These are phyloP conservation scores for Suillus fuscotomentosus DNA, from an alignment of 768 basidiomycete species.

Conservation along the genomic window DNA sequence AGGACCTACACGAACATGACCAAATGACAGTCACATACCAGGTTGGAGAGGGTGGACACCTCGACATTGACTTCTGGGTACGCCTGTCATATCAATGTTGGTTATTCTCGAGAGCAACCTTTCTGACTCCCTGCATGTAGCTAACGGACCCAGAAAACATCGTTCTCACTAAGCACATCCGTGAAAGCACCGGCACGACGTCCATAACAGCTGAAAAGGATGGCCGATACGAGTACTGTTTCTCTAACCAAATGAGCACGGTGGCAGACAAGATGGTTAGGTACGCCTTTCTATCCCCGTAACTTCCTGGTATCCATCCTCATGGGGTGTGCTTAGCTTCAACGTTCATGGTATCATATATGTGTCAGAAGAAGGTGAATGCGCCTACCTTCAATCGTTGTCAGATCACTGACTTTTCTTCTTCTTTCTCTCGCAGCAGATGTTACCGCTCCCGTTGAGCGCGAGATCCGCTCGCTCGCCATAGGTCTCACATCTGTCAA, in stretches of 20 bases:
- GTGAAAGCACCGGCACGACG: constrained; percentile 85
- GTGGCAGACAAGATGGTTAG: constrained; percentile 95
- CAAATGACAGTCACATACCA: constrained; percentile 99
- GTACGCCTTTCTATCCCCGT: constrained; percentile 36
- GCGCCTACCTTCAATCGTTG: not conserved
- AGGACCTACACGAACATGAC: constrained; percentile 89
- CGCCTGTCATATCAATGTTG: constrained; percentile 12
- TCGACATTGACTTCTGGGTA: constrained; percentile 98
- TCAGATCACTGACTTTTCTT: not conserved
- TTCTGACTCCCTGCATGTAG: constrained; percentile 38
- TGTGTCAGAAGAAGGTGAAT: constrained; percentile 82
- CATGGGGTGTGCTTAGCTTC: constrained; percentile 55
- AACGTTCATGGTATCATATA: constrained; percentile 98
- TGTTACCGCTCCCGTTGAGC: constrained; percentile 91
- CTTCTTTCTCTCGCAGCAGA: constrained; percentile 39
- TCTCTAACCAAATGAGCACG: constrained; percentile 98
- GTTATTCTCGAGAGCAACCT: not conserved
- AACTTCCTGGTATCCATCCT: constrained; percentile 3
- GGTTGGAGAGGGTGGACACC: constrained; percentile 93
- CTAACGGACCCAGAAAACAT: constrained; percentile 73
- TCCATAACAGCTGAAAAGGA: constrained; percentile 86
- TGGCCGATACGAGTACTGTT: constrained; percentile 93
- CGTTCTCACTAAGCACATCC: constrained; percentile 75
- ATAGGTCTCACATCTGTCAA: constrained; percentile 85
- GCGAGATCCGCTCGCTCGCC: constrained; percentile 86